A percentile compares a stretch with the other conserved stretches of the same genome.
Conservation (phyloP, 2,329 filamentous ascomycete genomes). For the Juglanconis oblonga region DNA sequence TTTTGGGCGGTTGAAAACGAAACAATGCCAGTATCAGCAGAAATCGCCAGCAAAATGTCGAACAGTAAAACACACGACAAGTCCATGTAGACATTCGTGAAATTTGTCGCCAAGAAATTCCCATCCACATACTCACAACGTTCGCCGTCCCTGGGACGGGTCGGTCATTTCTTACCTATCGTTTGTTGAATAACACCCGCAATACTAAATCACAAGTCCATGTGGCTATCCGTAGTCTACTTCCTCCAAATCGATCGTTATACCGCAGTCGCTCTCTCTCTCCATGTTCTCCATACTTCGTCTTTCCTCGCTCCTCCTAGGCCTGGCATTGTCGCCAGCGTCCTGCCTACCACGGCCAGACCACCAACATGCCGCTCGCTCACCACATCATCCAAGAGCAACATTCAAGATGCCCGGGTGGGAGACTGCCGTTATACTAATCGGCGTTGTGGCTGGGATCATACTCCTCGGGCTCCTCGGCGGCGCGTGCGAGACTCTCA, state of each 20-base stretch:
- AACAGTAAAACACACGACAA: neutral
- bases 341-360: neutral
- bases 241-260: no score
- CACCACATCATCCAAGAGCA: neutral
- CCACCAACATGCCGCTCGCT: neutral
- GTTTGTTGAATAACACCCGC: neutral
- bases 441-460: constrained; percentile 1
- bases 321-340: neutral
- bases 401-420: neutral
- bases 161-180: neutral
- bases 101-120: no score
- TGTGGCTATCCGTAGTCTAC: no score
- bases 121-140: neutral
- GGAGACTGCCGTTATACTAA: constrained; percentile 1
- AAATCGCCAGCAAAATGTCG: neutral
- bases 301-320: neutral
- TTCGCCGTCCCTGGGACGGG: neutral
- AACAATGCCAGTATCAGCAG: neutral
- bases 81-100: no score
- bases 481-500: constrained; percentile 8
- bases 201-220: neutral
- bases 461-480: constrained; percentile 11
- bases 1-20: neutral
- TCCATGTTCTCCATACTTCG: neutral
- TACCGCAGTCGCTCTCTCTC: no score